A percentile compares a stretch with the other conserved stretches of the same genome.
These are phyloP conservation scores for Pisolithus sp. DNA, from an alignment of 768 basidiomycete genomes.

Conservation along the genomic window DNA sequence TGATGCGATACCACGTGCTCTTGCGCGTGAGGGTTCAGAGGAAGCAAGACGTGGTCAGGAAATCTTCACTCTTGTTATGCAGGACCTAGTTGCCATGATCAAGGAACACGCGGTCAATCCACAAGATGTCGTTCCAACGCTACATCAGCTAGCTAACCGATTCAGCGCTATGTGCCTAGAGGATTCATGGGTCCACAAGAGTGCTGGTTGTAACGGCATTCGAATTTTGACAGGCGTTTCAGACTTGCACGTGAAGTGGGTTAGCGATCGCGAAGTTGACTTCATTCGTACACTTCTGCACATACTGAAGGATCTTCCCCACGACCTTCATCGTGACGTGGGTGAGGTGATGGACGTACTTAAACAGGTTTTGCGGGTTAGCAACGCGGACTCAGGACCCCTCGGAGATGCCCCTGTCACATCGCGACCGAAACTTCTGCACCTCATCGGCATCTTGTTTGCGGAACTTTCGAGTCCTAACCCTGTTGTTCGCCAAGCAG, in stretches of 20 bases:
- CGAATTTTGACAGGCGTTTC: conserved; percentile 69
- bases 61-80: conserved; percentile 56
- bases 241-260: conserved; percentile 69
- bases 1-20: conserved; percentile 72
- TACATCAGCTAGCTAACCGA: conserved; percentile 78
- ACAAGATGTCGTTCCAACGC: conserved; percentile 55
- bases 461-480: conserved; percentile 87
- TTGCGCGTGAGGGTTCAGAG: conserved; percentile 59
- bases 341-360: conserved; percentile 77
- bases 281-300: conserved; percentile 85
- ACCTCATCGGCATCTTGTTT: conserved; percentile 77
- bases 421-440: conserved; percentile 52
- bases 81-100: conserved; percentile 57
- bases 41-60: conserved; percentile 56
- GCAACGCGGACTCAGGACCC: conserved; percentile 45
- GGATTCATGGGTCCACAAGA: conserved; percentile 84
- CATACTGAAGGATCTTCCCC: conserved; percentile 90
- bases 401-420: conserved; percentile 35
- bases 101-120: conserved; percentile 38
- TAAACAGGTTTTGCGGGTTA: conserved; percentile 54
- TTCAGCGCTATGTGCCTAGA: conserved; percentile 87
- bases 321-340: conserved; percentile 78
- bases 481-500: conserved; percentile 75
- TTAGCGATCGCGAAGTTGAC: conserved; percentile 82
- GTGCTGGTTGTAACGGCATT: conserved; percentile 84